phyloP scores from a whole-genome alignment of 257 asterid genomes.

The Scutellaria galericulata region DNA sequence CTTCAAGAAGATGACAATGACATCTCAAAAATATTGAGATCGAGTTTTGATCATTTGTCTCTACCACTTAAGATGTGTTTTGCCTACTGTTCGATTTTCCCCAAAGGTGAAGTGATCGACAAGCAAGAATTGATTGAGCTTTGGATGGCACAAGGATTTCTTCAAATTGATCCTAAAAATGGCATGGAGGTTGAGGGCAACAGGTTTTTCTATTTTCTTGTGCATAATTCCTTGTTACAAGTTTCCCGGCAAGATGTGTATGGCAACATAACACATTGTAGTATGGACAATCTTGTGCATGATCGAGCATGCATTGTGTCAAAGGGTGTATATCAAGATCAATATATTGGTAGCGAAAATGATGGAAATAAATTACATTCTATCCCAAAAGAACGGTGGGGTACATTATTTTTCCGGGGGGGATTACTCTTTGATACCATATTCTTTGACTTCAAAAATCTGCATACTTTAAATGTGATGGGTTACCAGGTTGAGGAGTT shows the following conservation, averaged over 20 bases:
- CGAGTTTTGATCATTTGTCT: too few relatives aligned
- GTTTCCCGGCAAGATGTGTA: neutral
- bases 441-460: neutral
- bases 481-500: neutral
- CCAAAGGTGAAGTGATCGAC: neutral
- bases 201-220: neutral
- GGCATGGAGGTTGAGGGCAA: neutral
- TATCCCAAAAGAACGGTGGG: neutral
- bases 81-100: neutral
- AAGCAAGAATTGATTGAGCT: constrained; percentile 6
- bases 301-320: constrained; percentile 1
- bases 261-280: neutral
- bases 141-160: constrained; percentile 23
- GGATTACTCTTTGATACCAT: neutral
- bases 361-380: neutral
- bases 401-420: neutral
- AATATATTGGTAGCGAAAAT: neutral
- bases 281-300: constrained; percentile 11
- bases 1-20: neutral
- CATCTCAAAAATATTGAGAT: too few relatives aligned
- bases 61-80: neutral
- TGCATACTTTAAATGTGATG: neutral
- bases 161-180: neutral
- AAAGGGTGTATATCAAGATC: too few relatives aligned
- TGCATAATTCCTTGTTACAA: constrained; percentile 3